A percentile compares a stretch with the other conserved stretches of the same genome.
Evolutionary conservation across 2,329 filamentous ascomycete species (phyloP).

Genomic region (Pseudofabraea citricarpa): DNA sequence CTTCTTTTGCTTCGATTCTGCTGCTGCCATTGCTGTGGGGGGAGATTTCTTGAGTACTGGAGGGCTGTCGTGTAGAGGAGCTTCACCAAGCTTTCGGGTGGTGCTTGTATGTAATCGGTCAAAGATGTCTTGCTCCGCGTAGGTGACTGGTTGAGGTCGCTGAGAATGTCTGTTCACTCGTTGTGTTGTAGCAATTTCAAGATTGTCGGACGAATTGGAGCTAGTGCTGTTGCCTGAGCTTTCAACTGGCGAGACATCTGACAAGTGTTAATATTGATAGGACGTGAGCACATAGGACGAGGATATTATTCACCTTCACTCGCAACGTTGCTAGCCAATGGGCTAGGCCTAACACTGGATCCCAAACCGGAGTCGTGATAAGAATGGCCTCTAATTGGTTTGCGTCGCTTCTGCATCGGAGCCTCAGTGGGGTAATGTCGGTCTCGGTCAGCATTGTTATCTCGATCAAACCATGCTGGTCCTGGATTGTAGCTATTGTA

Average conservation of each 20-base stretch:
- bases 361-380: constrained; percentile 24
- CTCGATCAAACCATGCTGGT: constrained; percentile 22
- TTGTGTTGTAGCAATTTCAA: constrained; percentile 15
- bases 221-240: constrained; percentile 21
- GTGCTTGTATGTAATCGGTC: constrained; percentile 26
- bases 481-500: constrained; percentile 20
- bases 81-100: constrained; percentile 27
- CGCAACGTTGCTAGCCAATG: constrained; percentile 20
- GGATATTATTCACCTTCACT: constrained; percentile 20
- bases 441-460: constrained; percentile 9
- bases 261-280: constrained; percentile 8
- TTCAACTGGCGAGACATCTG: constrained; percentile 20
- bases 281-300: neutral
- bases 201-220: constrained; percentile 20
- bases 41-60: constrained; percentile 5
- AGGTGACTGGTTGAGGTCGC: constrained; percentile 18
- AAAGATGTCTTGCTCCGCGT: constrained; percentile 23
- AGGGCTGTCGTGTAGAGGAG: constrained; percentile 19
- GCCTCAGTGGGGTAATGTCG: constrained; percentile 10
- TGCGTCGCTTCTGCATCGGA: constrained; percentile 8
- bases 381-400: constrained; percentile 15
- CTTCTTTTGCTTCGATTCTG: constrained; percentile 17
- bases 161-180: constrained; percentile 6
- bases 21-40: constrained; percentile 1
- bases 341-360: constrained; percentile 17